Percentiles rank a stretch among this genome's conserved stretches.
Evolutionary conservation across 352 stramenopile species (phyloP).

Genomic region (Saprolegnia diclina): DNA sequence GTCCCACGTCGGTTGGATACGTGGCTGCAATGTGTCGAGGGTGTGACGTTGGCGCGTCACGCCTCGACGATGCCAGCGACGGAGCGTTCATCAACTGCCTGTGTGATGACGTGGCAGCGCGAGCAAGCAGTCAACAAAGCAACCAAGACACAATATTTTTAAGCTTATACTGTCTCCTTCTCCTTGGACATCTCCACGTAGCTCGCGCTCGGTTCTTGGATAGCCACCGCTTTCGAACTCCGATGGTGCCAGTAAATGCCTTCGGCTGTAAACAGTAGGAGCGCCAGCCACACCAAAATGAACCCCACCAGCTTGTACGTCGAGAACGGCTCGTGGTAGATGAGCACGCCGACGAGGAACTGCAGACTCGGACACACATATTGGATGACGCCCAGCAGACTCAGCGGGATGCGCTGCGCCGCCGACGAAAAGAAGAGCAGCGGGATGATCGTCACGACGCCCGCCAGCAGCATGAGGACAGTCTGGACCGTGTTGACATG

Average conservation of each 20-base stretch:
- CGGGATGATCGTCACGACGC: constrained; percentile 11
- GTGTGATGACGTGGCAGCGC: too few species aligned
- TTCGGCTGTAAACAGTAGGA: not conserved
- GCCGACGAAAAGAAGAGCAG: not conserved
- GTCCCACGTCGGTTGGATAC: too few species aligned
- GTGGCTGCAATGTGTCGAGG: too few species aligned
- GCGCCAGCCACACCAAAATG: not conserved
- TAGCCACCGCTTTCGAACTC: not conserved
- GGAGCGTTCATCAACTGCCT: too few species aligned
- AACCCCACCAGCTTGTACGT: not conserved
- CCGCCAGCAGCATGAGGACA: not conserved
- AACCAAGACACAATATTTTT: too few species aligned
- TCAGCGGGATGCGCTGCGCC: constrained; percentile 1
- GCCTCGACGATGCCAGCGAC: too few species aligned
- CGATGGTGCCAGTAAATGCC: not conserved
- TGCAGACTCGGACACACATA: not conserved
- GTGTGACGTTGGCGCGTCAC: too few species aligned
- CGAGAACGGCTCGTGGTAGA: constrained; percentile 10
- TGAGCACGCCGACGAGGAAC: not conserved
- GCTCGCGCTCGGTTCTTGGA: not conserved
- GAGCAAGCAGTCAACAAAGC: too few species aligned
- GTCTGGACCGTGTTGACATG: not conserved
- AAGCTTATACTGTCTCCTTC: not conserved
- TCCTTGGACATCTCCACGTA: not conserved
- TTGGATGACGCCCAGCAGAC: not conserved